Conservation (phyloP, 805 yeast species). For the Ogataea haglerorum region DNA sequence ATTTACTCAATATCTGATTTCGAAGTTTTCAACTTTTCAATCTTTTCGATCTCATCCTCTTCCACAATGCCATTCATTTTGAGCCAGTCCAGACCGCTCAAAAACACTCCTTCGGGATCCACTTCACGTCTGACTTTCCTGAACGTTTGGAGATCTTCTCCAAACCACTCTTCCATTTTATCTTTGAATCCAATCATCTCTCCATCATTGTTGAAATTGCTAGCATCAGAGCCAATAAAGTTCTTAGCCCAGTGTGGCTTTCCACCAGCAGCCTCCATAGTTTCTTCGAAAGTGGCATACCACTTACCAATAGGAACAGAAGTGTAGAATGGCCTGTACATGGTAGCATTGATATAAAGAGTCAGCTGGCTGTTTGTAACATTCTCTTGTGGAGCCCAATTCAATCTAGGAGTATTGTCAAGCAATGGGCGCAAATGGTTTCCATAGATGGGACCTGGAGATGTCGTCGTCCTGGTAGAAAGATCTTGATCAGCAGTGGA, state of each 20-base stretch:
- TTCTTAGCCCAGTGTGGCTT: conserved; percentile 99
- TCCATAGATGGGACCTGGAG: conserved; percentile 81
- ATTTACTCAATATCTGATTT: conserved; percentile 2
- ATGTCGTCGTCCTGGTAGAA: conserved; percentile 44
- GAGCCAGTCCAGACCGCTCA: conserved; percentile 79
- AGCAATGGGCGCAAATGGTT: conserved; percentile 76
- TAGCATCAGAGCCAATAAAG: conserved; percentile 58
- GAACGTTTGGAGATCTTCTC: conserved; percentile 60
- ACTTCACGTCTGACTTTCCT: conserved; percentile 59
- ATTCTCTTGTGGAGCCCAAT: conserved; percentile 50
- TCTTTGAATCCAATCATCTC: conserved; percentile 79
- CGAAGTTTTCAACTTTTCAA: conserved; percentile 13
- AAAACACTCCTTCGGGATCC: conserved; percentile 81
- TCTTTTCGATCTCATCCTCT: conserved; percentile 15
- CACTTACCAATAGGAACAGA: conserved; percentile 73
- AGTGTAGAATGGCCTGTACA: conserved; percentile 88
- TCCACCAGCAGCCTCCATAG: conserved; percentile 76
- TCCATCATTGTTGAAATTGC: conserved; percentile 51
- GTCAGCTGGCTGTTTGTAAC: conserved; percentile 76
- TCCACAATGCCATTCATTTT: conserved; percentile 68
- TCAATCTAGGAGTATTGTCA: conserved; percentile 72
- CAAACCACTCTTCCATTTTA: conserved; percentile 75
- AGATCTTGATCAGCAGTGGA: conserved; percentile 42
- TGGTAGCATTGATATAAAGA: conserved; percentile 85
- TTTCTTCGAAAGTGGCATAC: conserved; percentile 79